Conservation (phyloP, 768 basidiomycete genomes). For the Rhodotorula kratochvilovae region DNA sequence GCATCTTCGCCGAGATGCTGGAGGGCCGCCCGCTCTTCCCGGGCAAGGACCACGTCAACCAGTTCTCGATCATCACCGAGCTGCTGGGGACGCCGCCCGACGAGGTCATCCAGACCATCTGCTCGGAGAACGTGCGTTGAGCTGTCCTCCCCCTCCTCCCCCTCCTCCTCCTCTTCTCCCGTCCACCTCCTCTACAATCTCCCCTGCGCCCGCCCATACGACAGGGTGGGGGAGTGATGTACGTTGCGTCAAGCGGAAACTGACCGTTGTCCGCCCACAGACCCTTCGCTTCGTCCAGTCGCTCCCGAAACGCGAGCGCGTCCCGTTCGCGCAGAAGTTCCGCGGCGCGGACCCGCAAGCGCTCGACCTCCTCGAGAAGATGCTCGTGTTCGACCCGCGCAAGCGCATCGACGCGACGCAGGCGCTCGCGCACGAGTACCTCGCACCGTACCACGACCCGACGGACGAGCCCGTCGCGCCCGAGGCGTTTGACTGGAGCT, state of each 20-base stretch:
- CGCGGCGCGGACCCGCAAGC: slow-evolving; percentile 82
- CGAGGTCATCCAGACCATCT: slow-evolving; percentile 98
- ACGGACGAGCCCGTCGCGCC: slow-evolving; percentile 91
- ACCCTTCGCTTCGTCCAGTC: slow-evolving; percentile 98
- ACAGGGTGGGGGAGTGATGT: no score
- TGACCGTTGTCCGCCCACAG: slow-evolving; percentile 50
- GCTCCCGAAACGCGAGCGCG: slow-evolving; percentile 88
- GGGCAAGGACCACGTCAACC: slow-evolving; percentile 99
- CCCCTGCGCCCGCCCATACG: no score
- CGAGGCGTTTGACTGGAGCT: slow-evolving; percentile 97
- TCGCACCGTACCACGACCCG: slow-evolving; percentile 95
- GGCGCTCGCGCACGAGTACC: slow-evolving; percentile 86
- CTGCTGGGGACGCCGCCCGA: slow-evolving; percentile 96
- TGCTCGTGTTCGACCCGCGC: slow-evolving; percentile 97
- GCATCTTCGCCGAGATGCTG: slow-evolving; percentile 99
- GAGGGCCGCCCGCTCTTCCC: slow-evolving; percentile 98
- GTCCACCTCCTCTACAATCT: no score
- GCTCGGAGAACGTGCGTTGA: slow-evolving; percentile 80
- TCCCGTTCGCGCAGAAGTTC: slow-evolving; percentile 92
- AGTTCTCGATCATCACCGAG: slow-evolving; percentile 99
- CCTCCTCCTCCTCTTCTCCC: slow-evolving; percentile 21
- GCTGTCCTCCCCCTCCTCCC: neutral
- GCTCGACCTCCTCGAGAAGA: slow-evolving; percentile 91
- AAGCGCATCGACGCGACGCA: slow-evolving; percentile 92
- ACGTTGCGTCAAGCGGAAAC: no score